Base-by-base conservation (phyloP, 2,329 filamentous ascomycete species). In the Didymosphaeria variabile region DNA sequence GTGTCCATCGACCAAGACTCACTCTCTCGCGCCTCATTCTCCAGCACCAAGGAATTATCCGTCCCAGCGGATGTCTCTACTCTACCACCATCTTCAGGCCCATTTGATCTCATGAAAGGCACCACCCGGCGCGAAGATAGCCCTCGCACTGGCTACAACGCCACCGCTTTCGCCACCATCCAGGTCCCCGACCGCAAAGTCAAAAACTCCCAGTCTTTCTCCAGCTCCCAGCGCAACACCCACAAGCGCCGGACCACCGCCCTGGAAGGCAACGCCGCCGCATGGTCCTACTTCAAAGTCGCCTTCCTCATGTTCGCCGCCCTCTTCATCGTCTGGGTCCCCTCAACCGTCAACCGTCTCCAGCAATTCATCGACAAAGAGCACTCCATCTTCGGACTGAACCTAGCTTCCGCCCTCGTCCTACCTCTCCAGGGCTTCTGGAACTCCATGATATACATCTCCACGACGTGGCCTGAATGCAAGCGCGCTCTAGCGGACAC, bases 381-480 rank as follows among this genome's bases (percentile, higher is more conserved):
- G 8, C 36, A 63, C 1, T 84, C 71, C 1, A 68, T 82, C 8
- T 84, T 88, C 31, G 80, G 84, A 0, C 85, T 95, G 26, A 88
- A 92, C 69, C 88, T 90, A 65, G 86, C 89, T 65, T 89, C 90
- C 23, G 88, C 90, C 0, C 84, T 92, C 44, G 91, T 95, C 0
- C 83, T 96, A 9, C 92, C 92, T 0, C 83, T 93, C 0, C 92
- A 96, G 73, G 92, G 92, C 0, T 91, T 94, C 70, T 95, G 92
- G 91, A 96, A 96, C 74, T 87, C 89, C 19, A 77, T 91, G 60
- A 92, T 96, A 67, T 96, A 95, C 77, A 79, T 88, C 5, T 73
- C 69, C 19, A 74, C 73, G 0, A 72, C 72, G 0, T 73, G 72
- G 63, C 42, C 62, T 0, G 75, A 76, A 44, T 74, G 69, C 42